A percentile compares a stretch with the other conserved stretches of the same genome.
These are phyloP conservation scores for Colletotrichum liaoningense DNA, from an alignment of 2,329 filamentous ascomycete genomes.

Conservation along the genomic window DNA sequence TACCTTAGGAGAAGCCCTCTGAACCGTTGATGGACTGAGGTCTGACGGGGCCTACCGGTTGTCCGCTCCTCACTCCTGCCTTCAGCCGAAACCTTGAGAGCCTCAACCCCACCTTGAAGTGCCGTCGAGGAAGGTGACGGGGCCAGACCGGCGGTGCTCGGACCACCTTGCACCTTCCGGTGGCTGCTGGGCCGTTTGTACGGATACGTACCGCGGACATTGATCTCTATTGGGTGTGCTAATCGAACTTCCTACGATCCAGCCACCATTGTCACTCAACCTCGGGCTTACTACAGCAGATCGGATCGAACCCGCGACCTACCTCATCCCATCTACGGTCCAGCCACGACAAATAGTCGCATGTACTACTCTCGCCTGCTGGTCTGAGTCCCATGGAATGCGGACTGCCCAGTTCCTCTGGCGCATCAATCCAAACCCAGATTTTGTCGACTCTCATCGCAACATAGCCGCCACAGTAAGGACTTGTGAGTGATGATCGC, in stretches of 20 bases:
- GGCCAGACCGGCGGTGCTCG: slow-evolving; percentile 10
- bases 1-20: not conserved
- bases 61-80: not conserved
- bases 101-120: slow-evolving; percentile 7
- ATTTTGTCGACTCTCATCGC: not conserved
- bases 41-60: not conserved
- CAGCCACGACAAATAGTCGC: not conserved
- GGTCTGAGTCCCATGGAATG: not conserved
- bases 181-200: not conserved
- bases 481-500: slow-evolving; percentile 1
- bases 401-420: not conserved
- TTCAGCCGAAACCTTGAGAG: slow-evolving; percentile 15
- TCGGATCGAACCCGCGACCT: not conserved
- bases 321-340: not conserved
- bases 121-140: not conserved
- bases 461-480: not conserved
- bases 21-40: not conserved
- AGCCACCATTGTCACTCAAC: not conserved
- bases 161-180: slow-evolving; percentile 3
- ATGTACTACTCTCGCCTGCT: not conserved
- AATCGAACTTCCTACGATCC: not conserved
- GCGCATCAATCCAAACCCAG: not conserved
- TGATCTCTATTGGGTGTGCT: slow-evolving; percentile 2
- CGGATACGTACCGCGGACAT: too few species aligned
- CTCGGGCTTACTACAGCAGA: not conserved